A percentile compares a stretch with the other conserved stretches of the same genome.
Evolutionary conservation across 2,329 filamentous ascomycete species (phyloP).

Genomic region (Ciborinia camelliae): DNA sequence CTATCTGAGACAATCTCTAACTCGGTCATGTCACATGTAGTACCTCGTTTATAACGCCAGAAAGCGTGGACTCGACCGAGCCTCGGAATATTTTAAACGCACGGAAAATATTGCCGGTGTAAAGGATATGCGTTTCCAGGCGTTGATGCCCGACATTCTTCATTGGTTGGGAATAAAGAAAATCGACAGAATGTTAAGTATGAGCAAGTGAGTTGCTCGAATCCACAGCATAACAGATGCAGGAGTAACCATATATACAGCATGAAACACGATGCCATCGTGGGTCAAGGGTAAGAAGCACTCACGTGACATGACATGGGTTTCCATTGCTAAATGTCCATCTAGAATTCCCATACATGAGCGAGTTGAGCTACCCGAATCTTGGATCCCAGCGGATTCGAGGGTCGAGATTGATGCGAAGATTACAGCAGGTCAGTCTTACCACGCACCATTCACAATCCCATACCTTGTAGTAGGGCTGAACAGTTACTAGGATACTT

Average conservation of each 20-base stretch:
- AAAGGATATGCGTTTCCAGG: conserved; percentile 96
- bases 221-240: conserved; percentile 20
- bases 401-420: conserved; percentile 99
- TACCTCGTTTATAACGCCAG: conserved; percentile 70
- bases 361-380: conserved; percentile 85
- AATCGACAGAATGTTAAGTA: conserved; percentile 97
- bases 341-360: conserved; percentile 77
- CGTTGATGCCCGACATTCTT: conserved; percentile 94
- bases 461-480: conserved; percentile 32
- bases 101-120: conserved; percentile 99
- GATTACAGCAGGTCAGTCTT: conserved; percentile 75
- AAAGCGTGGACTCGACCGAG: conserved; percentile 74
- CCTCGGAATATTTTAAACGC: conserved; percentile 91
- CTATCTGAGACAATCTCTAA: conserved; percentile 24
- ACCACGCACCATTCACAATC: conserved; percentile 11
- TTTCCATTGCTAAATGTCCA: conserved; percentile 18
- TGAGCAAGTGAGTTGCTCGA: conserved; percentile 65
- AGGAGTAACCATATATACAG: conserved; percentile 42
- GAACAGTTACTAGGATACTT: conserved; percentile 57
- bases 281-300: conserved; percentile 63
- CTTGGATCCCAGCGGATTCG: conserved; percentile 90
- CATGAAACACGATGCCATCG: conserved; percentile 90
- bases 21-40: conserved; percentile 32
- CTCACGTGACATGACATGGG: conserved; percentile 17
- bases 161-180: conserved; percentile 99